phyloP scores from a whole-genome alignment of 1,284 basidiomycete genomes.

The Stereum hirsutum region DNA sequence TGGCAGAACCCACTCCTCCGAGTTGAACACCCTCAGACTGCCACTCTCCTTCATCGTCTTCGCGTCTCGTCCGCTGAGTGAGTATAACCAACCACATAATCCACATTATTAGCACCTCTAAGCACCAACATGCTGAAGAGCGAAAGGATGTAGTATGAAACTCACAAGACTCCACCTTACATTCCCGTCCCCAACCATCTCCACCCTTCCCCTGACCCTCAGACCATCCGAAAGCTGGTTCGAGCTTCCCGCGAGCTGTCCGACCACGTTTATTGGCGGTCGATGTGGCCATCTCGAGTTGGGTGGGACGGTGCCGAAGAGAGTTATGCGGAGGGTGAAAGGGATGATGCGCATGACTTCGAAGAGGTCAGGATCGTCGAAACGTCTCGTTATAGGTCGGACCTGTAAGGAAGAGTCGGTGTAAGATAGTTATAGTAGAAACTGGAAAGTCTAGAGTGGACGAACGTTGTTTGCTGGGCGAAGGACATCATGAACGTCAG shows the following conservation, averaged over 20 bases:
- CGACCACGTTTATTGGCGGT: conserved; percentile 42
- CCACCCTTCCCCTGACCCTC: conserved; percentile 32
- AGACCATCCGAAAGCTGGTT: conserved; percentile 20
- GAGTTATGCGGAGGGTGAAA: conserved; percentile 33
- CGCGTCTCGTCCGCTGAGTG: conserved; percentile 14
- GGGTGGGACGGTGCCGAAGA: conserved; percentile 30
- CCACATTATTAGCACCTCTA: no score
- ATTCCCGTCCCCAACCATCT: conserved; percentile 39
- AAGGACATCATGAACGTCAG: not conserved
- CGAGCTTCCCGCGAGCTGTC: conserved; percentile 27
- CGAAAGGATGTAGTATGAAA: not conserved
- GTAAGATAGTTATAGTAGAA: not conserved
- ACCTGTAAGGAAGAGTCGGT: not conserved
- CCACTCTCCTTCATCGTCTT: conserved; percentile 30
- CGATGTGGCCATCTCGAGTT: conserved; percentile 25
- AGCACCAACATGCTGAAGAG: not conserved
- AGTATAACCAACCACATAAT: not conserved
- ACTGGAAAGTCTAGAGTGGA: not conserved
- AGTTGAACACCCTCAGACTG: conserved; percentile 46
- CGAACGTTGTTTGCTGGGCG: conserved; percentile 29
- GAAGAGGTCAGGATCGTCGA: conserved; percentile 21
- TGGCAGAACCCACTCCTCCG: conserved; percentile 39
- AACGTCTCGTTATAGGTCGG: conserved; percentile 18
- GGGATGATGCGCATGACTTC: conserved; percentile 48
- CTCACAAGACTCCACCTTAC: conserved; percentile 46